Evolutionary conservation across 2,329 filamentous ascomycete species (phyloP), one percentile per base, ranked within the genome.

Genomic region (Xylariaceae sp.): DNA sequence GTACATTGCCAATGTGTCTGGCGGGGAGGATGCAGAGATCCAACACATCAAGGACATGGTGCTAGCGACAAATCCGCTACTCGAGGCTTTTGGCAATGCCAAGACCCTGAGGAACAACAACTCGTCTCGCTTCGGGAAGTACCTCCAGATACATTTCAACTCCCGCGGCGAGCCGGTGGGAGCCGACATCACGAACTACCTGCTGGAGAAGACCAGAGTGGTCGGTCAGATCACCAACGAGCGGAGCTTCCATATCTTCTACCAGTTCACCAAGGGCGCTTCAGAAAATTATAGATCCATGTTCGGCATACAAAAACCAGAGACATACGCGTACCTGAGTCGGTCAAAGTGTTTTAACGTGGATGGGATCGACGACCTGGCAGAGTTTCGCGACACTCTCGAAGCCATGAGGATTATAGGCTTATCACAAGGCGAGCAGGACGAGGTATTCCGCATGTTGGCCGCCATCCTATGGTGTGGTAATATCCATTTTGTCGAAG

Each of bases 21-120:
- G 88, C 26, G 87, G 88, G 44, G 68, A 69, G 46, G 80, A 86
- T 47, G 83, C 83, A 38, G 87, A 89, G 33, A 95, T 96, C 56
- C 83, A 96, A 63, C 77, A 94, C 61, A 94, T 92, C 59, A 98
- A 96, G 70, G 89, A 98, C 64, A 98, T 96, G 90, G 90, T 96
- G 61, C 75, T 96, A 63, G 92, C 92, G 56, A 98, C 92, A 39
- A 98, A 98, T 61, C 92, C 92, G 31, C 65, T 98, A 46, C 77
- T 98, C 14, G 92, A 98, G 63, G 95, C 90, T 1, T 98, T 98
- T 52, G 92, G 92, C 55, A 98, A 96, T 58, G 92, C 92, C 42
- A 98, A 98, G 67, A 98, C 92, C 6, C 66, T 98, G 56, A 77
- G 92, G 48, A 98, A 98, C 64, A 98, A 98, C 70, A 98, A 98